A percentile compares a stretch with the other conserved stretches of the same genome.
phyloP scores from a whole-genome alignment of 2,329 filamentous ascomycete species.

The Dichotomopilus funicola region DNA sequence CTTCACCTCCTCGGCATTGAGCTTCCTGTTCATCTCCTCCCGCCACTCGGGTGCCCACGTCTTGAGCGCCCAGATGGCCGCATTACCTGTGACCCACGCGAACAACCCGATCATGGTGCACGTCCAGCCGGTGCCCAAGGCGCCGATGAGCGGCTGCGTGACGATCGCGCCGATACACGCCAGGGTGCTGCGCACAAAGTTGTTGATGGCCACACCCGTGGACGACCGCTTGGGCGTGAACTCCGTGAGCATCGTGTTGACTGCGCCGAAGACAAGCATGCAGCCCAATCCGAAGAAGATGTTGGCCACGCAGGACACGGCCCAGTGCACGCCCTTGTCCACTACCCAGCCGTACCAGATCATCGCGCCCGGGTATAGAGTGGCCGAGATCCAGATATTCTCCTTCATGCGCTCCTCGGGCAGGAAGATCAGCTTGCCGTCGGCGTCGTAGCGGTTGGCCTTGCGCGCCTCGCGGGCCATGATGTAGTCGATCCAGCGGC shows the following conservation, averaged over 20 bases:
- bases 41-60: conserved; percentile 59
- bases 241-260: conserved; percentile 79
- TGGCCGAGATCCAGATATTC: conserved; percentile 70
- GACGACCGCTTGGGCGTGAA: conserved; percentile 69
- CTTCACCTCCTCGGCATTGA: background rate
- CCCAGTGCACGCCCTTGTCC: conserved; percentile 58
- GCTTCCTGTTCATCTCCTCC: conserved; percentile 48
- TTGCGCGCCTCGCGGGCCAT: conserved; percentile 71
- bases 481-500: conserved; percentile 72
- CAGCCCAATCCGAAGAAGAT: conserved; percentile 70
- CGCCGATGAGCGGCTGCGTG: conserved; percentile 62
- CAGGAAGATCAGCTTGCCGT: conserved; percentile 59
- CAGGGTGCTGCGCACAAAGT: conserved; percentile 74
- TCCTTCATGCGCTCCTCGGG: conserved; percentile 79
- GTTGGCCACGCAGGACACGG: conserved; percentile 56
- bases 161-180: conserved; percentile 65
- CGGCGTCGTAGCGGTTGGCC: conserved; percentile 60
- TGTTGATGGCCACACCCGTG: conserved; percentile 72
- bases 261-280: conserved; percentile 70
- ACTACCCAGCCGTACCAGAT: conserved; percentile 74
- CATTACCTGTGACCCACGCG: conserved; percentile 49
- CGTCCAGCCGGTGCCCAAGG: conserved; percentile 69
- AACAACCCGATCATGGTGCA: conserved; percentile 55
- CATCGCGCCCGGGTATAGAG: conserved; percentile 62
- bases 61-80: conserved; percentile 55